phyloP scores from a whole-genome alignment of 352 stramenopile species.

The Globisporangium emineosum region DNA sequence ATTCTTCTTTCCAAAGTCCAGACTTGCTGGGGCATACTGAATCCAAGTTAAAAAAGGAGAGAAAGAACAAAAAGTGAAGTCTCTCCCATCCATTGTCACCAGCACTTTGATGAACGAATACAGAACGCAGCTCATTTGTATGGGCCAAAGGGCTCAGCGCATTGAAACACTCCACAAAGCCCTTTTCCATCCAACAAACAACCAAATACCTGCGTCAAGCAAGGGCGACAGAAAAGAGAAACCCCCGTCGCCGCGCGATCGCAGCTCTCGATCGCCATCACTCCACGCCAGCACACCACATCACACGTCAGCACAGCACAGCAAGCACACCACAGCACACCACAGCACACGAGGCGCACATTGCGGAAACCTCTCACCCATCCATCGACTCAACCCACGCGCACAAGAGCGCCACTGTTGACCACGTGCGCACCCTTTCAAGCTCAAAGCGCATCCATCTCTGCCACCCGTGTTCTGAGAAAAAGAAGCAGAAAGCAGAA shows the following conservation, averaged over 20 bases:
- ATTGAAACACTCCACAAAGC: not conserved
- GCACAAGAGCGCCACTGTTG: not conserved
- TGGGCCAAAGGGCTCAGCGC: too few relatives aligned
- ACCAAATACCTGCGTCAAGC: not conserved
- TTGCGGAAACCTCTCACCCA: too few relatives aligned
- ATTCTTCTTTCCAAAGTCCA: not conserved
- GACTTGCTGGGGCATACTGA: not conserved
- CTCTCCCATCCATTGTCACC: too few relatives aligned
- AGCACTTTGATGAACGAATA: too few relatives aligned
- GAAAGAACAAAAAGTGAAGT: too few relatives aligned
- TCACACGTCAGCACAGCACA: not conserved
- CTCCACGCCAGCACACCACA: not conserved
- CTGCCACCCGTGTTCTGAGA: slow-evolving; percentile 1
- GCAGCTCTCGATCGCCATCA: slow-evolving; percentile 4
- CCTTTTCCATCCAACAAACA: not conserved
- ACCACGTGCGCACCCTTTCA: not conserved
- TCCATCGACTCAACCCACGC: not conserved
- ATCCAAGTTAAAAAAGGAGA: not conserved
- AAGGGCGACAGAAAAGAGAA: slow-evolving; percentile 5
- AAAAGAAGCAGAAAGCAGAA: slow-evolving; percentile 5
- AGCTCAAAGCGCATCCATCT: not conserved
- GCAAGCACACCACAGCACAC: too few relatives aligned
- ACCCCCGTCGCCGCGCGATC: slow-evolving; percentile 6
- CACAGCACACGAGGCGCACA: too few relatives aligned
- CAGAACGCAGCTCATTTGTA: too few relatives aligned